These are phyloP conservation scores for Silybum marianum DNA, from an alignment of 129 eudicot genomes.

Conservation along the genomic window DNA sequence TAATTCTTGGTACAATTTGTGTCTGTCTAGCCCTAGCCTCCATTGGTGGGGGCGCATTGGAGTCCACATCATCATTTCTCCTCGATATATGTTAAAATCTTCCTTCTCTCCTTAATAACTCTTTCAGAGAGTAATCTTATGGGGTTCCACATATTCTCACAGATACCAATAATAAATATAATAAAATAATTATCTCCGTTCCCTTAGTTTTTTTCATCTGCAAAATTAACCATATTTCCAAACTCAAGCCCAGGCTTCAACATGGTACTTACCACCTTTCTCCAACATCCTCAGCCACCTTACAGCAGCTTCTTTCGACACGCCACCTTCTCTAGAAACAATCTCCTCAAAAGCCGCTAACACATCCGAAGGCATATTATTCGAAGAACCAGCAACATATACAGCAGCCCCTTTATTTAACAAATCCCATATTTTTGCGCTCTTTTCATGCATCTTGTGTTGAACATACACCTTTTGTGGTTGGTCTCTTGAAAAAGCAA, in stretches of 20 bases:
- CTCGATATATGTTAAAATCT: too few relatives aligned
- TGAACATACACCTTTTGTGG: conserved; percentile 87
- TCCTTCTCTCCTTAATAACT: too few relatives aligned
- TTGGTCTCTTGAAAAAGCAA: conserved; percentile 92
- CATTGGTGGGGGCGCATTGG: too few relatives aligned
- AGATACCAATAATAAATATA: too few relatives aligned
- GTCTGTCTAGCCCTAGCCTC: too few relatives aligned
- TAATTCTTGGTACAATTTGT: too few relatives aligned
- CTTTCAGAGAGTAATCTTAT: too few relatives aligned
- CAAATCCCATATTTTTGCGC: conserved; percentile 63
- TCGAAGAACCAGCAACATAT: conserved; percentile 49
- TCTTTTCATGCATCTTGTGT: conserved; percentile 75
- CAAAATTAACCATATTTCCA: background rate
- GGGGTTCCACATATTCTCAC: too few relatives aligned
- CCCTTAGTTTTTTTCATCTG: too few relatives aligned
- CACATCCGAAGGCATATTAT: conserved; percentile 87
- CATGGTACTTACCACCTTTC: conserved; percentile 92
- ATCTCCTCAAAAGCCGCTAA: conserved; percentile 77
- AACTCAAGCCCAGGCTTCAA: conserved; percentile 35
- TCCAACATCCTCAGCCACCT: conserved; percentile 86
- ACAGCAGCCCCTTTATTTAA: conserved; percentile 76
- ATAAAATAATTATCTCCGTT: too few relatives aligned
- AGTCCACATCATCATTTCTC: too few relatives aligned
- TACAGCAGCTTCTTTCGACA: conserved; percentile 37
- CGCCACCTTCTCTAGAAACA: conserved; percentile 62